Evolutionary conservation across 2,329 filamentous ascomycete genomes (phyloP).

Genomic region (Exophiala dermatitidis): DNA sequence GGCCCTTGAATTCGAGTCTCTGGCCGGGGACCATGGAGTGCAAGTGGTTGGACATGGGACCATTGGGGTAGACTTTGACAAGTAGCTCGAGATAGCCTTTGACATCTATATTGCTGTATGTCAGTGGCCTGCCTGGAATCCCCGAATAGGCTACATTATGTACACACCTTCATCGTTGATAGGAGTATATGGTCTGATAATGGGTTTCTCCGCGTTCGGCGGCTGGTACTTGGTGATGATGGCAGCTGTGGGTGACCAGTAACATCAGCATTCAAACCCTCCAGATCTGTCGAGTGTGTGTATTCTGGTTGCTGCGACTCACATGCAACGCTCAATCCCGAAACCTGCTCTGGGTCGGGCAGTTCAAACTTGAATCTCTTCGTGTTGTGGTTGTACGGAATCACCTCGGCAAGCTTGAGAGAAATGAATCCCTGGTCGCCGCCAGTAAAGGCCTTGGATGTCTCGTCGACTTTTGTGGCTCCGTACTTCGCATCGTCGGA

Average conservation of each 20-base stretch:
- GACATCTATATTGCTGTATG: conserved; percentile 46
- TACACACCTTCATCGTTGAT: conserved; percentile 67
- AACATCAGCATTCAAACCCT: no score
- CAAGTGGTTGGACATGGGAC: conserved; percentile 85
- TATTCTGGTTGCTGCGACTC: no score
- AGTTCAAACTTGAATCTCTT: conserved; percentile 87
- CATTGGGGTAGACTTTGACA: conserved; percentile 84
- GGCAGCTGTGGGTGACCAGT: conserved; percentile 52
- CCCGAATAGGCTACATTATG: not conserved
- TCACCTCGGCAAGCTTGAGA: conserved; percentile 69
- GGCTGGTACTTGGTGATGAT: conserved; percentile 88
- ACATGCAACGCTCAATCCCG: conserved; percentile 74
- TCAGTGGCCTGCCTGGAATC: conserved; percentile 2
- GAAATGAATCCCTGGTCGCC: conserved; percentile 85
- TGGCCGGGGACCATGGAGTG: conserved; percentile 77
- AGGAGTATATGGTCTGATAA: conserved; percentile 88
- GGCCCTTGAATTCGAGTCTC: conserved; percentile 84
- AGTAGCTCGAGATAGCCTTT: conserved; percentile 80
- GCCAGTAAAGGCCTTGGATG: conserved; percentile 59
- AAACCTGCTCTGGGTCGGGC: conserved; percentile 74
- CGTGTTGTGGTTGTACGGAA: conserved; percentile 85
- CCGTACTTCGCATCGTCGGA: conserved; percentile 13
- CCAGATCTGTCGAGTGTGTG: no score
- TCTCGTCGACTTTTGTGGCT: conserved; percentile 1
- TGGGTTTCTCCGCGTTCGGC: conserved; percentile 72